phyloP scores from a whole-genome alignment of 352 stramenopile species.

The Phytophthora palmivora region DNA sequence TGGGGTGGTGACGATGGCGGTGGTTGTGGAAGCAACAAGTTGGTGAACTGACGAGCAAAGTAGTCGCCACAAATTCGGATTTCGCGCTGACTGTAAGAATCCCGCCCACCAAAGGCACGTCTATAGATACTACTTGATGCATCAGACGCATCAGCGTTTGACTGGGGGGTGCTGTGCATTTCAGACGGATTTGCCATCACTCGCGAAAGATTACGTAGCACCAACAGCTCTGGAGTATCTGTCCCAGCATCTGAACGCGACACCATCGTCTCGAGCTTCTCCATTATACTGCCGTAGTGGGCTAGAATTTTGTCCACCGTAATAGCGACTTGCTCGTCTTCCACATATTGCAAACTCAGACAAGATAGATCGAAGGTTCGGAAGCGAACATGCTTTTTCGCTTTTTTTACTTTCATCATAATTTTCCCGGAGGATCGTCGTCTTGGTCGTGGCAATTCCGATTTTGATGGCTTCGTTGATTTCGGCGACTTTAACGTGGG shows the following conservation, averaged over 20 bases:
- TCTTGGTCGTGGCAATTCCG: slow-evolving; percentile 6
- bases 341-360: slow-evolving; percentile 63
- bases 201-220: slow-evolving; percentile 27
- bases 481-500: slow-evolving; percentile 17
- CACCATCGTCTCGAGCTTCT: slow-evolving; percentile 35
- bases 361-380: slow-evolving; percentile 74
- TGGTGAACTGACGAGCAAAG: slow-evolving; percentile 57
- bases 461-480: slow-evolving; percentile 19
- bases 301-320: slow-evolving; percentile 57
- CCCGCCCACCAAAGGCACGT: slow-evolving; percentile 37
- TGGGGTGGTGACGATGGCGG: slow-evolving; percentile 7
- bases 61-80: slow-evolving; percentile 48
- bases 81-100: slow-evolving; percentile 49
- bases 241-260: slow-evolving; percentile 5
- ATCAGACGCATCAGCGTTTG: not conserved
- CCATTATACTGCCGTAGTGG: slow-evolving; percentile 53
- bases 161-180: slow-evolving; percentile 6
- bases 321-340: slow-evolving; percentile 44
- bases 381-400: slow-evolving; percentile 65
- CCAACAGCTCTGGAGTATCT: slow-evolving; percentile 3
- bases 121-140: slow-evolving; percentile 32
- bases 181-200: slow-evolving; percentile 29
- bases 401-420: slow-evolving; percentile 23
- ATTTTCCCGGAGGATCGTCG: slow-evolving; percentile 16
- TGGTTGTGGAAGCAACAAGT: slow-evolving; percentile 26